Conservation (phyloP, 176 grass and related monocot species). For the Triticum timopheevii region DNA sequence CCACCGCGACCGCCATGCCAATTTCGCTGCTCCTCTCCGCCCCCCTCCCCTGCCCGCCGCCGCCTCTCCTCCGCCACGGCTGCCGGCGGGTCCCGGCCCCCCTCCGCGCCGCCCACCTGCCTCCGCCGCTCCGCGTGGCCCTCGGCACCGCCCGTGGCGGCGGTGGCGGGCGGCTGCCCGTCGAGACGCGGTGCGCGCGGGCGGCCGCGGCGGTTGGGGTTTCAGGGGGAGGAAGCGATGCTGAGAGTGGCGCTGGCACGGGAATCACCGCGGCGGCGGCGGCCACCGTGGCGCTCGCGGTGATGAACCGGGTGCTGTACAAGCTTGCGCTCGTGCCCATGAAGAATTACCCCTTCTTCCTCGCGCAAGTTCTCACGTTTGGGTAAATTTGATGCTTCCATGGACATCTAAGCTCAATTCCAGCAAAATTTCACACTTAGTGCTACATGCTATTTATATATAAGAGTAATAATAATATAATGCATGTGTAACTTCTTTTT, state of each 20-base stretch:
- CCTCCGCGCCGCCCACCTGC: not conserved
- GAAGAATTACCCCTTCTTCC: conserved; percentile 89
- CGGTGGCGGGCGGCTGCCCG: conserved; percentile 13
- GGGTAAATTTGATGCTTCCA: conserved; percentile 43
- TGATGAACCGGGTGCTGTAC: conserved; percentile 95
- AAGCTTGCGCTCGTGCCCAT: conserved; percentile 91
- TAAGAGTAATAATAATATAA: not conserved
- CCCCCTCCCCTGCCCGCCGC: not conserved
- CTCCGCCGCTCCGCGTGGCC: not conserved
- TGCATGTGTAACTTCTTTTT: not conserved
- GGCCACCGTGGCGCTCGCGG: conserved; percentile 56
- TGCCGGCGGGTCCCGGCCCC: not conserved
- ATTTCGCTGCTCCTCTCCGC: conserved; percentile 33
- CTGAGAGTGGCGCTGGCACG: not conserved
- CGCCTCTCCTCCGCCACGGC: not conserved
- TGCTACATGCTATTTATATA: not conserved
- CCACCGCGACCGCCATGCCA: conserved; percentile 16
- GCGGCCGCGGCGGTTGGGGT: not conserved
- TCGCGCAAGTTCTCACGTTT: conserved; percentile 78
- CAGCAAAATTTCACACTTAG: not conserved
- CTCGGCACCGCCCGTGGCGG: not conserved
- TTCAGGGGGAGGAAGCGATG: conserved; percentile 6
- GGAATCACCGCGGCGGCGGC: conserved; percentile 44
- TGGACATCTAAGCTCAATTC: not conserved
- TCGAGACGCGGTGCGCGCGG: not conserved